These are phyloP conservation scores for Ophiostoma triangulosporum DNA, from an alignment of 2,329 filamentous ascomycete genomes.

Conservation along the genomic window DNA sequence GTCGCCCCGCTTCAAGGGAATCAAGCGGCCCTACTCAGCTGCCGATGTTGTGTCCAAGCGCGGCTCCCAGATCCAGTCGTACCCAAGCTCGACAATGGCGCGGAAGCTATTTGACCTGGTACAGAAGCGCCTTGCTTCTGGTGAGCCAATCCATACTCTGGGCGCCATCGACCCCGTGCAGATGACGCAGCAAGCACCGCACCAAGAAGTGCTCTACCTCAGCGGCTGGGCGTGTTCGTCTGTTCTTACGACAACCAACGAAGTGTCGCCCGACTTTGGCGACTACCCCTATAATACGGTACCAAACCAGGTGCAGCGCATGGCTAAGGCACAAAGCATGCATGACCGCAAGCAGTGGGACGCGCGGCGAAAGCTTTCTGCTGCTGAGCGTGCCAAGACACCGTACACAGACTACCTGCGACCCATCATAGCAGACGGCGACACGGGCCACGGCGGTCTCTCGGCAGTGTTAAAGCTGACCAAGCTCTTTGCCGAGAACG, in stretches of 20 bases:
- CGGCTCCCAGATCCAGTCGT: constrained; percentile 72
- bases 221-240: constrained; percentile 97
- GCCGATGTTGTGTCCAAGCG: constrained; percentile 89
- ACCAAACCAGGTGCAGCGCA: constrained; percentile 89
- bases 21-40: constrained; percentile 82
- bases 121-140: constrained; percentile 60
- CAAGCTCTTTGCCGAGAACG: constrained; percentile 94
- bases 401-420: constrained; percentile 87
- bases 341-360: constrained; percentile 97
- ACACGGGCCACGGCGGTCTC: constrained; percentile 88
- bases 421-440: constrained; percentile 90
- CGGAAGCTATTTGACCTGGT: constrained; percentile 87
- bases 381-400: constrained; percentile 57
- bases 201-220: constrained; percentile 92
- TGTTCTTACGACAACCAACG: constrained; percentile 83
- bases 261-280: constrained; percentile 94
- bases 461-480: constrained; percentile 90
- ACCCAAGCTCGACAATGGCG: constrained; percentile 89
- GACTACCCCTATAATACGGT: constrained; percentile 99
- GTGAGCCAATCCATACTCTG: constrained; percentile 80
- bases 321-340: constrained; percentile 93
- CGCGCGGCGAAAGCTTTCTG: constrained; percentile 59
- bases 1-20: constrained; percentile 70
- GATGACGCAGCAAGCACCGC: constrained; percentile 94
- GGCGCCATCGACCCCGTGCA: constrained; percentile 97